phyloP scores from a whole-genome alignment of 75 land plant species.

The Azolla pinnata region DNA sequence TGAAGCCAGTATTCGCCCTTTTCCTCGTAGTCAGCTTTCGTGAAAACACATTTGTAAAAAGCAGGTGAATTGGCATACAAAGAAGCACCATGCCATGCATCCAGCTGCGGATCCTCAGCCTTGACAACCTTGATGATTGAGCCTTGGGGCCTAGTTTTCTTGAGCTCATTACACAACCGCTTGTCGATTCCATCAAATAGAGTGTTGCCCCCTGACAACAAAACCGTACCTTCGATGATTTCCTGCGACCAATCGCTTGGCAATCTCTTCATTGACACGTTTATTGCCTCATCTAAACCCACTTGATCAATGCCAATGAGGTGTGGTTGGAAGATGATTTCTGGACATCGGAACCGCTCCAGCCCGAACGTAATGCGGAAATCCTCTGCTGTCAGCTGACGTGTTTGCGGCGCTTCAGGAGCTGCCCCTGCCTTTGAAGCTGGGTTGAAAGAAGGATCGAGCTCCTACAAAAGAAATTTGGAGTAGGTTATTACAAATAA shows the following conservation, averaged over 20 bases:
- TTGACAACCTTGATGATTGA: constrained; percentile 49
- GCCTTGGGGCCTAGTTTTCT: constrained; percentile 57
- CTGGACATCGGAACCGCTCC: constrained; percentile 92
- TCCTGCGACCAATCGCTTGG: constrained; percentile 21
- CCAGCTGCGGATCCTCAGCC: constrained; percentile 67
- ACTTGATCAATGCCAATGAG: constrained; percentile 75
- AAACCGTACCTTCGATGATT: constrained; percentile 46
- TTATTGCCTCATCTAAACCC: constrained; percentile 78
- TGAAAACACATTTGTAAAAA: constrained; percentile 50
- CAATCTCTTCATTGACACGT: constrained; percentile 60
- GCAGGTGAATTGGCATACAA: constrained; percentile 42
- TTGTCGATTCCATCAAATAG: constrained; percentile 60
- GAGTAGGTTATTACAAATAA: too few species aligned
- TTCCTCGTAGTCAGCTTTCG: constrained; percentile 66
- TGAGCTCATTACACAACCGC: constrained; percentile 64
- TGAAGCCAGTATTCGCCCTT: constrained; percentile 85
- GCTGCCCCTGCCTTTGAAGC: constrained; percentile 10
- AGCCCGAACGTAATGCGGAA: constrained; percentile 69
- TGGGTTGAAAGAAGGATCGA: constrained; percentile 26
- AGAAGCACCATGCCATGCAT: constrained; percentile 96
- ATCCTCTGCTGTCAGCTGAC: constrained; percentile 73
- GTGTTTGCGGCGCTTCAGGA: constrained; percentile 33
- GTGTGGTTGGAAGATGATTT: constrained; percentile 66
- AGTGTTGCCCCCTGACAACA: constrained; percentile 76
- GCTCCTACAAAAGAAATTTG: constrained; percentile 23